A percentile compares a stretch with the other conserved stretches of the same genome.
These are phyloP conservation scores for Verticillium isaacii DNA, from an alignment of 2,329 filamentous ascomycete species.

Conservation along the genomic window DNA sequence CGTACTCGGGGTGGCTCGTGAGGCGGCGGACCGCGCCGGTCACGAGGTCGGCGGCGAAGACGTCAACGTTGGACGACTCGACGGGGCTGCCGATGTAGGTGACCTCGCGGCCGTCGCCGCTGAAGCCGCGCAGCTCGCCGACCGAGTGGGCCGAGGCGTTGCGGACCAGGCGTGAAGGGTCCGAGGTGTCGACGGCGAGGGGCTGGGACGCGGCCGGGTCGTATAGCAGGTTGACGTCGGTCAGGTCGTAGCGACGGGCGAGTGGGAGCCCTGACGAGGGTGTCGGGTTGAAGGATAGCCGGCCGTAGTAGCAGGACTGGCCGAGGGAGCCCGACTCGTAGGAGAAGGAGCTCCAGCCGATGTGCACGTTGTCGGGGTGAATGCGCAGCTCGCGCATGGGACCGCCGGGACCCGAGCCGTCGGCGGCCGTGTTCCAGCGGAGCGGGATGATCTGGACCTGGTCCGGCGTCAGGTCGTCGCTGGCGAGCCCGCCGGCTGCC, in stretches of 20 bases:
- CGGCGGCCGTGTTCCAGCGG: slow-evolving; percentile 24
- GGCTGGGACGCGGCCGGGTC: slow-evolving; percentile 4
- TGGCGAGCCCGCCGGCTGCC: slow-evolving; percentile 22
- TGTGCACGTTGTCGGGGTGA: slow-evolving; percentile 33
- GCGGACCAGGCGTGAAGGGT: slow-evolving; percentile 15
- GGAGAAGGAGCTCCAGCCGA: slow-evolving; percentile 30
- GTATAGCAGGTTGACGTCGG: slow-evolving; percentile 25
- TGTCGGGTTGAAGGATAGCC: slow-evolving; percentile 29
- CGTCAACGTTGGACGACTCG: slow-evolving; percentile 36
- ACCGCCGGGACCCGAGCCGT: slow-evolving; percentile 23
- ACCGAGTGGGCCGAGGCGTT: slow-evolving; percentile 24
- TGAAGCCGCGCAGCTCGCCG: slow-evolving; percentile 36
- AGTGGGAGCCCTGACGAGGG: slow-evolving; percentile 21
- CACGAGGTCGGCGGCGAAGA: slow-evolving; percentile 29
- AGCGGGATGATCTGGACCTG: slow-evolving; percentile 31
- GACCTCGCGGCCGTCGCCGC: slow-evolving; percentile 28
- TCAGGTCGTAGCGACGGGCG: slow-evolving; percentile 27
- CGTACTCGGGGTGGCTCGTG: slow-evolving; percentile 33
- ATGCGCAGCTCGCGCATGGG: slow-evolving; percentile 32
- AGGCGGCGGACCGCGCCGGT: slow-evolving; percentile 31
- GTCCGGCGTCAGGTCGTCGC: slow-evolving; percentile 28
- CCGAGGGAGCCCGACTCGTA: slow-evolving; percentile 11
- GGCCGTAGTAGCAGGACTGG: slow-evolving; percentile 21
- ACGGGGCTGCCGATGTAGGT: slow-evolving; percentile 27
- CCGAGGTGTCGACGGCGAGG: slow-evolving; percentile 10